Evolutionary conservation across 208 protist species (phyloP).

Genomic region (Trypanosoma mega): DNA sequence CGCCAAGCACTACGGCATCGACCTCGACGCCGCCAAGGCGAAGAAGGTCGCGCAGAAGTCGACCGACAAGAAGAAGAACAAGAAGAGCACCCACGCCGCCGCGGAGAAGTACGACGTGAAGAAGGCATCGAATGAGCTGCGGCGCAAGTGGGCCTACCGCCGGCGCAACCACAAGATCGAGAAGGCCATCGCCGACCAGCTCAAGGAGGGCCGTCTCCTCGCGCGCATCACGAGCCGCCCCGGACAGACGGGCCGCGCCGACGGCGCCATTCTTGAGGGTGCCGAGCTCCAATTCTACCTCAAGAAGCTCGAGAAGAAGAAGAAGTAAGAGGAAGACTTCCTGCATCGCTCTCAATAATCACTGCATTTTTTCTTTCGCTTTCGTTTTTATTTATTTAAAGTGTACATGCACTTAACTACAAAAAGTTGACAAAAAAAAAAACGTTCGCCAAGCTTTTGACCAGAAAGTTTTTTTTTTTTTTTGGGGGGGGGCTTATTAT

Average conservation of each 20-base stretch:
- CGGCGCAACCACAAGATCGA: slow-evolving; percentile 78
- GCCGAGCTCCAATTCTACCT: slow-evolving; percentile 99
- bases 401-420: not conserved
- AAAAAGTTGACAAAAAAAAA: not conserved
- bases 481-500: too few species aligned
- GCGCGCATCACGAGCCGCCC: slow-evolving; percentile 96
- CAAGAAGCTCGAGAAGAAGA: slow-evolving; percentile 98
- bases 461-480: not conserved
- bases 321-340: slow-evolving; percentile 62
- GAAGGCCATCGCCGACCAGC: slow-evolving; percentile 90
- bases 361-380: not conserved
- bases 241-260: slow-evolving; percentile 97
- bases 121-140: slow-evolving; percentile 58
- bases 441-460: not conserved
- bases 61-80: slow-evolving; percentile 69
- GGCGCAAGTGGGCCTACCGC: slow-evolving; percentile 81
- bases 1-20: slow-evolving; percentile 96
- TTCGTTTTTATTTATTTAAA: not conserved
- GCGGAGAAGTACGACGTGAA: slow-evolving; percentile 77
- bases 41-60: slow-evolving; percentile 42
- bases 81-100: slow-evolving; percentile 55
- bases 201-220: slow-evolving; percentile 94
- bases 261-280: slow-evolving; percentile 99
- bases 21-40: slow-evolving; percentile 93
- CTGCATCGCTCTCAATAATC: not conserved